A percentile compares a stretch with the other conserved stretches of the same genome.
Evolutionary conservation across 2,329 filamentous ascomycete genomes (phyloP).

Genomic region (Bisporella sp.): DNA sequence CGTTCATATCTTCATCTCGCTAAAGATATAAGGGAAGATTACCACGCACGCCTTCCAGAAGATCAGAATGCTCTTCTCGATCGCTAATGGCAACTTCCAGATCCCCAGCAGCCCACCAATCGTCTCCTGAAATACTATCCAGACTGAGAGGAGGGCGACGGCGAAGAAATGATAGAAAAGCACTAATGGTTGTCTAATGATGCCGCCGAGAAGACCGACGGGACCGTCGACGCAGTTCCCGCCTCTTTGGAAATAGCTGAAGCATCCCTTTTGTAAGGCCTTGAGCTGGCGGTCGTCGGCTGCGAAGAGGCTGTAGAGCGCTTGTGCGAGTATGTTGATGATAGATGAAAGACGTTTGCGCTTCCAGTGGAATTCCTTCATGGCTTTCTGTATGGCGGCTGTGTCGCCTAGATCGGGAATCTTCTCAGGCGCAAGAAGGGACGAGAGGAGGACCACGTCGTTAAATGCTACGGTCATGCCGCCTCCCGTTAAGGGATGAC

Average conservation of each 20-base stretch:
- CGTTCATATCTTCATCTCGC: constrained; percentile 43
- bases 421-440: constrained; percentile 61
- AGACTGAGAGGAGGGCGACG: constrained; percentile 84
- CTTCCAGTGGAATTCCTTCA: constrained; percentile 77
- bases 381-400: constrained; percentile 51
- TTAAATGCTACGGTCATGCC: constrained; percentile 98
- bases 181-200: constrained; percentile 69
- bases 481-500: constrained; percentile 93
- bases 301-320: constrained; percentile 85
- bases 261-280: constrained; percentile 83
- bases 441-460: constrained; percentile 73
- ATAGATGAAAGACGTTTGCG: constrained; percentile 77
- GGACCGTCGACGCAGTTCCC: constrained; percentile 71
- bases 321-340: constrained; percentile 97
- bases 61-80: constrained; percentile 61
- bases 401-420: constrained; percentile 67
- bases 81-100: constrained; percentile 54
- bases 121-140: constrained; percentile 42
- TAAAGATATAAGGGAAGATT: constrained; percentile 74
- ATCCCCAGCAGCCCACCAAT: constrained; percentile 42
- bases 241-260: constrained; percentile 78
- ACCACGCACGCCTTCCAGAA: constrained; percentile 77
- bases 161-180: constrained; percentile 92
- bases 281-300: constrained; percentile 72
- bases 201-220: constrained; percentile 71